Evolutionary conservation across 495 filamentous ascomycete genomes (phyloP), one percentile per base, ranked within the genome.

Genomic region (Pseudoneurospora amorphoporcata): DNA sequence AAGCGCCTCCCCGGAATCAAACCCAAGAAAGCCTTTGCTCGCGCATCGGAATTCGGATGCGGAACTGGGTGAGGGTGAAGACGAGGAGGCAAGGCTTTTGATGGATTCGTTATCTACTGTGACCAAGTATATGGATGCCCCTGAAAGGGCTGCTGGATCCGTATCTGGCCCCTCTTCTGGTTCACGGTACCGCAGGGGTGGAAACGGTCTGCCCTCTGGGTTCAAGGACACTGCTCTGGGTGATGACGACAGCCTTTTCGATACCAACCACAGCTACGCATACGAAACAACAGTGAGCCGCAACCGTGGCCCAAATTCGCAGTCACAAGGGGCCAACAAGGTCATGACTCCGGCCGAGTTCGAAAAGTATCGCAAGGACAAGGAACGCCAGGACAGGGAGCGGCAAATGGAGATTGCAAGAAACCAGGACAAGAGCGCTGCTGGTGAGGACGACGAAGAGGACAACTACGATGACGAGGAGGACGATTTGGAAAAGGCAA

Each of bases 261-360:
- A 88, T 72, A 79, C 81, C 14, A 84, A 81, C 32, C 84, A 89
- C 70, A 86, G 85, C 19, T 87, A 85, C 17, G 83, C 87, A 47
- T 85, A 87, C n/a, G 86, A 84, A 71, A 79, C 90, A 71, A 79
- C 90, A 73, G 87, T 86, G 12, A 83, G 78, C 47, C 79, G 80
- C 61, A 81, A 78, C 45, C 74, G 79, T 47, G 79, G 82, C 42
- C 79, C 73, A 10, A 70, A 83, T 45, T 83, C 83, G 7, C 84
- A 78, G 29, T 79, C 82, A 5, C 73, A 69, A 35, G 83, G 81
- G 40, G 78, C 73, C 23, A 91, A 89, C 78, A 95, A 94, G 78
- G 88, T 95, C 47, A 96, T 97, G 93, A 96, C 93, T 2, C 91
- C 91, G 17, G 92, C 90, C 35, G 92, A 97, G 79, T 96, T 95